A percentile compares a stretch with the other conserved stretches of the same genome.
phyloP scores from a whole-genome alignment of 129 eudicot species.

The Heracleum sosnowskyi region DNA sequence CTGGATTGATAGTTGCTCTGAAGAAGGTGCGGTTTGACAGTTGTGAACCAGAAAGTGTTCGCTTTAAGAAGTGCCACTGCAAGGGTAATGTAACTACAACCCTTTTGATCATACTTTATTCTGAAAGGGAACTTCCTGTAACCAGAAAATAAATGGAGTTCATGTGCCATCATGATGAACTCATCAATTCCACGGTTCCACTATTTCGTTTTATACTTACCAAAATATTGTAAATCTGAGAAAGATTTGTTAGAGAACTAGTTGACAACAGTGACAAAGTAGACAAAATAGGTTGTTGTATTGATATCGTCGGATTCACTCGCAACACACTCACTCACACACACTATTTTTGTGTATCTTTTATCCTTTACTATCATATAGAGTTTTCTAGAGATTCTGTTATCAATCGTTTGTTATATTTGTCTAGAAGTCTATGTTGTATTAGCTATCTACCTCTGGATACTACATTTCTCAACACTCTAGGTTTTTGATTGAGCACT shows the following conservation, averaged over 20 bases:
- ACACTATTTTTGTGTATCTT: not conserved
- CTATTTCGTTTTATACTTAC: not conserved
- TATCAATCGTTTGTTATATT: not conserved
- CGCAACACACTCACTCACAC: not conserved
- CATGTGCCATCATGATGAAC: not conserved
- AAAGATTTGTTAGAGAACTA: not conserved
- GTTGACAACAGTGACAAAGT: not conserved
- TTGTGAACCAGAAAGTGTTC: conserved; percentile 91
- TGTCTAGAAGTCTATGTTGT: not conserved
- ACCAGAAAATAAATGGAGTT: not conserved
- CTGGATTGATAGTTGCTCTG: conserved; percentile 70
- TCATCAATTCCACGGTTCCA: not conserved
- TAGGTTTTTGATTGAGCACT: too few relatives aligned
- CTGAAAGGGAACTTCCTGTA: not conserved
- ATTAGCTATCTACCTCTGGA: not conserved
- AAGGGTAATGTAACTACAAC: too few relatives aligned
- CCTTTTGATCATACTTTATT: not conserved
- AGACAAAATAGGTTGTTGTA: not conserved
- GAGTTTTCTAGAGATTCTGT: not conserved
- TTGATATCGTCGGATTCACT: not conserved
- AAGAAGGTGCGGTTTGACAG: conserved; percentile 87
- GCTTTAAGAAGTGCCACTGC: too few relatives aligned
- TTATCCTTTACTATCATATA: not conserved
- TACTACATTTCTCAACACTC: not conserved
- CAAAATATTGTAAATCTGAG: not conserved